Evolutionary conservation across 805 yeast genomes (phyloP).

Genomic region (Babjeviella inositovora): DNA sequence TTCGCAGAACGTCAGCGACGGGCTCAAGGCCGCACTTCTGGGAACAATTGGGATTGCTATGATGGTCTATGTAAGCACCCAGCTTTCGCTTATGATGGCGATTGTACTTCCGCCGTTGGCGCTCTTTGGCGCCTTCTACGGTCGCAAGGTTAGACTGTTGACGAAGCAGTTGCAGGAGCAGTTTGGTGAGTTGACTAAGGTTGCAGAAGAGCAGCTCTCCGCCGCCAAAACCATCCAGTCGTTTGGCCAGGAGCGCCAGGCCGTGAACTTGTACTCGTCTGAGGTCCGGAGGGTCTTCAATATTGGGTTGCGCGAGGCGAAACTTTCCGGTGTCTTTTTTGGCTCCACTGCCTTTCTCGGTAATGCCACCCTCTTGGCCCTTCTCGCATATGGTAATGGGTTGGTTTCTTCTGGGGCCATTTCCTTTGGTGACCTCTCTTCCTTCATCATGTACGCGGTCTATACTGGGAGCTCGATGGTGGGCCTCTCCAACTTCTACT

Average conservation of each 20-base stretch:
- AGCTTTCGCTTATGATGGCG: slow-evolving; percentile 70
- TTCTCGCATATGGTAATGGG: slow-evolving; percentile 66
- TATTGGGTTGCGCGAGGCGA: slow-evolving; percentile 69
- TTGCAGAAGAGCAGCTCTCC: slow-evolving; percentile 79
- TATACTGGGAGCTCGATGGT: slow-evolving; percentile 88
- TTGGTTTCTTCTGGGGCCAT: slow-evolving; percentile 67
- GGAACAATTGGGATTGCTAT: slow-evolving; percentile 79
- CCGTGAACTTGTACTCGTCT: slow-evolving; percentile 57
- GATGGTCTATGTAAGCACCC: slow-evolving; percentile 82
- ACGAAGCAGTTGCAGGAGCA: slow-evolving; percentile 71
- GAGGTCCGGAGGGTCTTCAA: slow-evolving; percentile 51
- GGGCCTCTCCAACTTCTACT: slow-evolving; percentile 80
- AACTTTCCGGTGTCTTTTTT: slow-evolving; percentile 57
- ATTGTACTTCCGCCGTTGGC: slow-evolving; percentile 74
- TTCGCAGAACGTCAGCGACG: slow-evolving; percentile 83
- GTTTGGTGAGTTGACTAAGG: slow-evolving; percentile 75
- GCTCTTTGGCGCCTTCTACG: slow-evolving; percentile 67
- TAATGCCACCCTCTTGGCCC: slow-evolving; percentile 60
- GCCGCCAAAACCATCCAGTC: slow-evolving; percentile 82
- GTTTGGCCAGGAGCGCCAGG: slow-evolving; percentile 72
- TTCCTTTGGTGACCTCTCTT: slow-evolving; percentile 77
- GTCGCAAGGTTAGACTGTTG: slow-evolving; percentile 57
- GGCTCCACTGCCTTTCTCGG: slow-evolving; percentile 79
- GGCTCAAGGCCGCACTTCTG: slow-evolving; percentile 69
- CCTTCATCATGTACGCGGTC: slow-evolving; percentile 90